Base-by-base conservation (phyloP, 805 yeast genomes). In the Wickerhamiella cacticola region DNA sequence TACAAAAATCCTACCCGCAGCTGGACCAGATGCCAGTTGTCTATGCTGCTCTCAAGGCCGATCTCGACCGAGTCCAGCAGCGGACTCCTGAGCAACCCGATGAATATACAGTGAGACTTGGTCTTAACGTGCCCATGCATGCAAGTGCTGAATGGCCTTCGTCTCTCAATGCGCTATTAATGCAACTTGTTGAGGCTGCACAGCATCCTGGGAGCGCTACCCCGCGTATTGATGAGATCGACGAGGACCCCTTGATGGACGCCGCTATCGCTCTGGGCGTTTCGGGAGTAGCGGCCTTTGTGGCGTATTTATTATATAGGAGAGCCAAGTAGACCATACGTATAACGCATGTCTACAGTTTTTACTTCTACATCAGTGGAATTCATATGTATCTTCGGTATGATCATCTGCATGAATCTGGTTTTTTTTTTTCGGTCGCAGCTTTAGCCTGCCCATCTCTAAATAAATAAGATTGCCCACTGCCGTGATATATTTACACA, bases 61-160 rank as follows among this genome's bases (percentile, higher is more conserved):
- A 92, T 63, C 68, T 86, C 31, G 99, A 92, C 62, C 79, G 94
- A 55, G 97, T 88, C 60, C 96, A 89, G 59, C 99, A 92, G 59
- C 64, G 98, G 31, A 78, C 81, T 33, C 83, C 76, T 48, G 67
- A 73, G 5, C 96, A 85, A 59, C 98, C 99, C 0, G 97, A 92
- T 55, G 80, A 77, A 23, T 87, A 79, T 58, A 80, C 95, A 0
- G 68, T 84, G 24, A 70, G 74, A 4, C 63, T 87, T 5, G 62
- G 68, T 5, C 61, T 92, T 13, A 78, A 80, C 9, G 83, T 92
- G 3, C 98, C 98, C 0, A 64, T 92, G 52, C 97, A 92, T 59
- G 82, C 89, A 1, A 84, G 95, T 0, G 82, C 94, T 0, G 72
- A 79, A 10, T 92, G 99, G 99, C 72, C 84, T 1, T 74, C 94